Evolutionary conservation across 257 asterid genomes (phyloP), one percentile per base, ranked within the genome.

Genomic region (Leptodermis oblonga): DNA sequence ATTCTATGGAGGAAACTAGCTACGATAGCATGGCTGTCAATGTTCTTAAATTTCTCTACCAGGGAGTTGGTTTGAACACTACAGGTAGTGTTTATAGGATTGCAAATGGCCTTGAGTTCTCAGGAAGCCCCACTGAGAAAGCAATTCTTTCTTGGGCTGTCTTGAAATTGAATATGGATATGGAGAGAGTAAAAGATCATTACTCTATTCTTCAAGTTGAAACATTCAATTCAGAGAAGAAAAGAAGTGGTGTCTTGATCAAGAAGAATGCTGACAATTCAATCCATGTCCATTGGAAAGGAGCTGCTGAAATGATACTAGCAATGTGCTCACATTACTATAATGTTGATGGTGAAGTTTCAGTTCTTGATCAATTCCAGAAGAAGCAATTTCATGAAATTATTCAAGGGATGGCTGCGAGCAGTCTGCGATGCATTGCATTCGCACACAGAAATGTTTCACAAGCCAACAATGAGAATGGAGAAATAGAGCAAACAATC

Each of bases 101-200:
- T 1, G 0, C 51, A 1, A 61, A 36, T 54, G 78, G 60, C 55
- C 52, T 77, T 0, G 92, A 89, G 51, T 85, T 83, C 81, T 85
- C 95, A 0, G 96, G 97, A n/a, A 86, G 90, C 70, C 97, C 97
- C 0, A 90, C 97, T 11, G 97, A 90, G 63, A 87, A 90, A 75
- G 96, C 97, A 5, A 81, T 90, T 26, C 84, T 90, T n/a, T 81
- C 85, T 0, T 90, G 97, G 97, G 95, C 86, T 3, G 87, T 82
- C n/a, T 22, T 4, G 39, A 84, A 82, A 23, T 7, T 90, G 69
- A 31, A 77, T 33, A 83, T 86, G 91, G 92, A 86, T 61, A 79
- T 80, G 84, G 89, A 90, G 48, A 78, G 70, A 15, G 73, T 85
- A 25, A 80, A 75, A 18, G 54, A 71, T 25, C 78, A 41, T 3